Conservation (phyloP, 768 basidiomycete species). For the Tulasnella sp. region DNA sequence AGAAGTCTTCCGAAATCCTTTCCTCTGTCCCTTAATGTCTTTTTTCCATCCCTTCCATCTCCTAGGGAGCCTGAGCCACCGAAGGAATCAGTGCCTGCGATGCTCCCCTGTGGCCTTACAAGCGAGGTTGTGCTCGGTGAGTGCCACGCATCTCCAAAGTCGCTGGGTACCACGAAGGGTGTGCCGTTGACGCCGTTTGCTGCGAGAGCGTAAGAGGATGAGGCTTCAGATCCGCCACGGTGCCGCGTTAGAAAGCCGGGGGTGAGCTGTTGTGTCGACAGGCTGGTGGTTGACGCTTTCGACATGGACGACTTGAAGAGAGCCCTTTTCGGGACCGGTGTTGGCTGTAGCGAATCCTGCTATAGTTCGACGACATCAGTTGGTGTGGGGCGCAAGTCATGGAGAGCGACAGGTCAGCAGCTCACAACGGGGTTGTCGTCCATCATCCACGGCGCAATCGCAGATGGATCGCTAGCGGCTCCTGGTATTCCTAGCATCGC, state of each 20-base stretch:
- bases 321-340: not conserved
- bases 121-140: not conserved
- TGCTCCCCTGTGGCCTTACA: not conserved
- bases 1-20: conserved; percentile 15
- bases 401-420: not conserved
- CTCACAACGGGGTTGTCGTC: conserved; percentile 10
- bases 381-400: not conserved
- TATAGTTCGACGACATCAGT: not conserved
- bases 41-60: conserved; percentile 9
- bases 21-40: conserved; percentile 19
- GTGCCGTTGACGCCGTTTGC: conserved; percentile 23
- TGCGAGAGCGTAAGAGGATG: conserved; percentile 17
- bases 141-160: conserved; percentile 24
- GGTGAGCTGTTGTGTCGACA: not conserved
- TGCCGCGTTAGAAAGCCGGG: not conserved
- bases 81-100: not conserved
- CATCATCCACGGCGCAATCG: conserved; percentile 27
- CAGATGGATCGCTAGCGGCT: conserved; percentile 1
- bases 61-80: not conserved
- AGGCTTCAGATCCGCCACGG: conserved; percentile 20
- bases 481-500: not conserved
- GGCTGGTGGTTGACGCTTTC: not conserved
- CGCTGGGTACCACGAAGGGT: not conserved
- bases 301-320: conserved; percentile 17
- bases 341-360: not conserved